A percentile compares a stretch with the other conserved stretches of the same genome.
phyloP scores from a whole-genome alignment of 805 yeast species.

The Starmerella khaoyaiensis region DNA sequence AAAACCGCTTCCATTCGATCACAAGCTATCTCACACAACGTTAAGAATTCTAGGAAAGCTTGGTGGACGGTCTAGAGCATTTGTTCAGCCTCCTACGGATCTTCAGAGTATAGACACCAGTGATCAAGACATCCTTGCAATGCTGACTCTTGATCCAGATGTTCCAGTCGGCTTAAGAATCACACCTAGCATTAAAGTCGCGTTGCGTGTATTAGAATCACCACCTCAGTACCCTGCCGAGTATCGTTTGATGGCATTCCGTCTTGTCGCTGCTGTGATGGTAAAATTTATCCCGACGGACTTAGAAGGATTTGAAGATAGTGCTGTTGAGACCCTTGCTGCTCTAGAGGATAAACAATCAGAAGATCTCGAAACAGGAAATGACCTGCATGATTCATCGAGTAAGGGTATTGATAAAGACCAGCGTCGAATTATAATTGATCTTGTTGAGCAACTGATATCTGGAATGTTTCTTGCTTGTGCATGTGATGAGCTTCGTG shows the following conservation, averaged over 20 bases:
- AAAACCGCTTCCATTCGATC: conserved; percentile 86
- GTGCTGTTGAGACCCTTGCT: conserved; percentile 3
- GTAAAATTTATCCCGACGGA: conserved; percentile 49
- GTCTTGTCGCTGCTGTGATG: conserved; percentile 52
- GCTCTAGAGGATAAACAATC: conserved; percentile 4
- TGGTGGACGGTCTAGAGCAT: conserved; percentile 89
- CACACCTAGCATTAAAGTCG: conserved; percentile 72
- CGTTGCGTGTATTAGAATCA: conserved; percentile 62
- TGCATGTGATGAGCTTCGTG: conserved; percentile 56
- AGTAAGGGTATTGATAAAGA: conserved; percentile 18
- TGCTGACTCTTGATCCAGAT: conserved; percentile 49
- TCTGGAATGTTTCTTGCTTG: conserved; percentile 65
- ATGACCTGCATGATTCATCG: conserved; percentile 15
- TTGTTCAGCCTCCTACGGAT: conserved; percentile 62
- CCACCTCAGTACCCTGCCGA: conserved; percentile 37
- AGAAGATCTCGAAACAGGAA: conserved; percentile 13
- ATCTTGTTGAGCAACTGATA: conserved; percentile 47
- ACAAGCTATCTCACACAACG: conserved; percentile 90
- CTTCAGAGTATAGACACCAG: conserved; percentile 38
- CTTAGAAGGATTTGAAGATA: conserved; percentile 5
- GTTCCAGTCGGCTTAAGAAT: conserved; percentile 50
- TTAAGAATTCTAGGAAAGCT: conserved; percentile 84
- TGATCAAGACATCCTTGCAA: conserved; percentile 57
- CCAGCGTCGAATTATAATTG: conserved; percentile 36
- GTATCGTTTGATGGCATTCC: conserved; percentile 66